Percentiles rank a stretch among this genome's conserved stretches.
These are phyloP conservation scores for Paramecium primaurelia DNA, from an alignment of 73 alveolate genomes.

Conservation along the genomic window DNA sequence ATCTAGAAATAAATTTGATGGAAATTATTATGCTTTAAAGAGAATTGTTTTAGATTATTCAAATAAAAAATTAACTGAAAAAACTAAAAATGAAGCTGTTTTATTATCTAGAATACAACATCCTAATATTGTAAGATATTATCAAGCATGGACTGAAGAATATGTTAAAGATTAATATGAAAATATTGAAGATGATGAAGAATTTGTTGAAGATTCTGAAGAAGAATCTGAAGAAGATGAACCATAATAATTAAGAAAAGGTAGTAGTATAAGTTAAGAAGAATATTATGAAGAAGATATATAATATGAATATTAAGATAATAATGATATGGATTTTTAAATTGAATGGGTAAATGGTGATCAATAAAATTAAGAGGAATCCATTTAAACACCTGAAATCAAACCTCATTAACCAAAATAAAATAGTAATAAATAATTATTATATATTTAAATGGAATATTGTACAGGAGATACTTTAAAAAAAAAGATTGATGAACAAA, in stretches of 20 bases:
- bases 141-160: slow-evolving; percentile 46
- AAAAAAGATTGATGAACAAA: slow-evolving; percentile 45
- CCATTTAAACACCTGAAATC: background rate
- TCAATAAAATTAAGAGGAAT: background rate
- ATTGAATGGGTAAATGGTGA: background rate
- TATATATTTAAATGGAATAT: slow-evolving; percentile 66
- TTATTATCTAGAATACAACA: slow-evolving; percentile 60
- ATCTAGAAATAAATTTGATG: slow-evolving; percentile 61
- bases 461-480: slow-evolving; percentile 66
- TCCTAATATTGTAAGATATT: slow-evolving; percentile 63
- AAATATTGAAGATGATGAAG: slow-evolving; percentile 45
- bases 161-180: slow-evolving; percentile 49
- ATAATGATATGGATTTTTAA: background rate
- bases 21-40: slow-evolving; percentile 62
- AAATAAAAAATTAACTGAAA: slow-evolving; percentile 10
- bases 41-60: slow-evolving; percentile 47
- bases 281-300: background rate
- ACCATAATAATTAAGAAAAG: background rate
- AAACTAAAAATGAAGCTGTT: slow-evolving; percentile 65
- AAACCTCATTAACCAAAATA: background rate
- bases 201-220: background rate
- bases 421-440: background rate
- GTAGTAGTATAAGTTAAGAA: slow-evolving; percentile 7
- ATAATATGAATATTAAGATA: background rate
- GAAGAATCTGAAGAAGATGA: slow-evolving; percentile 24